Percentiles rank a stretch among this genome's conserved stretches.
These are phyloP conservation scores for Candida sojae DNA, from an alignment of 1,139 yeast species.

Conservation along the genomic window DNA sequence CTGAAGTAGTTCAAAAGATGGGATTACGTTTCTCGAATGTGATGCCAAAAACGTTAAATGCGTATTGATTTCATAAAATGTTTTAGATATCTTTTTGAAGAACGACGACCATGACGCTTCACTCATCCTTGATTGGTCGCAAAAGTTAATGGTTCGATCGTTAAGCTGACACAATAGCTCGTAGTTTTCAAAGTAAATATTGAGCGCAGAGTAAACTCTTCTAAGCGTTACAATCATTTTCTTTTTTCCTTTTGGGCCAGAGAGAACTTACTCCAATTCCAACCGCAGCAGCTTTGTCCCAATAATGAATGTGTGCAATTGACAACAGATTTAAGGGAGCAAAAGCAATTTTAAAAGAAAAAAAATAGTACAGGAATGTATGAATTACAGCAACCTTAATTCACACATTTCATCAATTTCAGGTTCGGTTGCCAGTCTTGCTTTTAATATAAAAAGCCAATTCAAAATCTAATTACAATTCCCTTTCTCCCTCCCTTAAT, in stretches of 20 bases:
- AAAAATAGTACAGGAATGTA: no score
- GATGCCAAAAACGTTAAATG: constrained; percentile 45
- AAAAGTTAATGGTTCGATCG: background rate
- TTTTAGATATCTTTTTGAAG: constrained; percentile 18
- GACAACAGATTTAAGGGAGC: no score
- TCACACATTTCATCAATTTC: no score
- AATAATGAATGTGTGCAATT: background rate
- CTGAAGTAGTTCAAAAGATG: constrained; percentile 36
- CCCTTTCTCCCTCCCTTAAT: background rate
- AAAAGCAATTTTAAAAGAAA: no score
- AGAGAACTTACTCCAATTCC: no score
- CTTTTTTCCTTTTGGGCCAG: no score
- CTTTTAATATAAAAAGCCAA: background rate
- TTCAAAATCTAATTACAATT: no score
- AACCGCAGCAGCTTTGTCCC: background rate
- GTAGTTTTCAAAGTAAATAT: no score
- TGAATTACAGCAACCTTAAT: background rate
- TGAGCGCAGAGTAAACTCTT: no score
- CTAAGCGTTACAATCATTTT: no score
- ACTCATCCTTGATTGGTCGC: background rate
- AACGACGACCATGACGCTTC: constrained; percentile 11
- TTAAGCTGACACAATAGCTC: no score
- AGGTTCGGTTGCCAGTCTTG: no score
- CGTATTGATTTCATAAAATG: constrained; percentile 39
- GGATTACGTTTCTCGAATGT: constrained; percentile 44